These are phyloP conservation scores for Speleostelium caveatum DNA, from an alignment of 78 protist species.

Conservation along the genomic window DNA sequence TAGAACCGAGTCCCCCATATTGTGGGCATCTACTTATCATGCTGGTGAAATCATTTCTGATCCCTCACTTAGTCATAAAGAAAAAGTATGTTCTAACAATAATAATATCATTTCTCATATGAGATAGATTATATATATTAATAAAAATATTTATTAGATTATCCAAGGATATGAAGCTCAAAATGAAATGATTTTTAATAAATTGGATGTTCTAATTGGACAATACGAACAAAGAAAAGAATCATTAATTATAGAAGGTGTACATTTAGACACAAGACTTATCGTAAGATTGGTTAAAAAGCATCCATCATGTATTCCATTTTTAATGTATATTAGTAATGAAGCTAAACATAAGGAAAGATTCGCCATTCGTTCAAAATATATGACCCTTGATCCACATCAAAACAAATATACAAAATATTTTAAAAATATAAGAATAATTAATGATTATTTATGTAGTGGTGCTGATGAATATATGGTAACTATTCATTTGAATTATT, in stretches of 20 bases:
- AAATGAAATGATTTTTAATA: slow-evolving; percentile 72
- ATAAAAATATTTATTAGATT: slow-evolving; percentile 31
- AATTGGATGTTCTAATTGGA: slow-evolving; percentile 60
- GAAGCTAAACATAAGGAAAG: slow-evolving; percentile 79
- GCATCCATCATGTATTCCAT: slow-evolving; percentile 85
- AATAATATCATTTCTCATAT: background rate
- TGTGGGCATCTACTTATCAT: slow-evolving; percentile 80
- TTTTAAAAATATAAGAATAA: slow-evolving; percentile 61
- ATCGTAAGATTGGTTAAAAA: slow-evolving; percentile 64
- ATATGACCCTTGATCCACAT: slow-evolving; percentile 77
- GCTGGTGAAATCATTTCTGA: slow-evolving; percentile 77
- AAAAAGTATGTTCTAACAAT: slow-evolving; percentile 18
- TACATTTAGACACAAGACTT: slow-evolving; percentile 50
- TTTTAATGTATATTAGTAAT: slow-evolving; percentile 80
- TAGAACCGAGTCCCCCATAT: slow-evolving; percentile 53
- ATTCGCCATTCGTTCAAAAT: slow-evolving; percentile 79
- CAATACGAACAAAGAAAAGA: slow-evolving; percentile 75
- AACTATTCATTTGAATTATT: background rate
- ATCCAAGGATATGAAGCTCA: slow-evolving; percentile 80
- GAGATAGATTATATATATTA: no score
- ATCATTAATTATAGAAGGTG: slow-evolving; percentile 72
- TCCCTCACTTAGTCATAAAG: slow-evolving; percentile 57
- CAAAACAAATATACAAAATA: slow-evolving; percentile 74
- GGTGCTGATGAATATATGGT: slow-evolving; percentile 63
- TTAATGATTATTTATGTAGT: slow-evolving; percentile 66